phyloP scores from a whole-genome alignment of 805 yeast genomes.

The Wickerhamiella shivajii region DNA sequence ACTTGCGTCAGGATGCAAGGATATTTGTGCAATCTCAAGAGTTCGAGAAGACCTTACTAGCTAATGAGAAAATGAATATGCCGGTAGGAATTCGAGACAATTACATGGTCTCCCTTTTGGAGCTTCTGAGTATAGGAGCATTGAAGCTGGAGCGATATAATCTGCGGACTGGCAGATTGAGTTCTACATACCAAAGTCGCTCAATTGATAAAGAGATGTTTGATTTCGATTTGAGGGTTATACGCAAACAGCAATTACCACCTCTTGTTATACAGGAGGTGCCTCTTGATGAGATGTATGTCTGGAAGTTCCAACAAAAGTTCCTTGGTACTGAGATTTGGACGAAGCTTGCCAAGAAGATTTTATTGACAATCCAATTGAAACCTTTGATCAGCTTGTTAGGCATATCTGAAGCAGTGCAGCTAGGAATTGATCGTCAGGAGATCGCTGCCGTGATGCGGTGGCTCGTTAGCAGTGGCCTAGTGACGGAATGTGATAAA shows the following conservation, averaged over 20 bases:
- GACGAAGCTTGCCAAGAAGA: conserved; percentile 2
- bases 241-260: conserved; percentile 8
- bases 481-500: background rate
- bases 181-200: conserved; percentile 61
- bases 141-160: conserved; percentile 41
- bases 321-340: conserved; percentile 2
- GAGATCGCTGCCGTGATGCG: conserved; percentile 7
- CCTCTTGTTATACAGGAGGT: conserved; percentile 21
- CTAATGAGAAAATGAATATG: conserved; percentile 26
- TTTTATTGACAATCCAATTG: conserved; percentile 1
- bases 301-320: conserved; percentile 2
- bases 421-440: conserved; percentile 28
- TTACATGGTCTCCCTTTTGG: conserved; percentile 47
- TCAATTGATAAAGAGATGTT: conserved; percentile 51
- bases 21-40: conserved; percentile 33
- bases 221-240: conserved; percentile 40
- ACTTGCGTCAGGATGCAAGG: conserved; percentile 21
- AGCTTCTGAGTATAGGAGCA: conserved; percentile 32
- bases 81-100: conserved; percentile 44
- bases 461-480: conserved; percentile 5
- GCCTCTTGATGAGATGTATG: conserved; percentile 1
- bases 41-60: conserved; percentile 32
- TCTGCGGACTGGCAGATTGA: conserved; percentile 29
- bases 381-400: conserved; percentile 12
- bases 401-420: conserved; percentile 48